Evolutionary conservation across 2,329 filamentous ascomycete genomes (phyloP).

Genomic region (Penicillium concentricum): DNA sequence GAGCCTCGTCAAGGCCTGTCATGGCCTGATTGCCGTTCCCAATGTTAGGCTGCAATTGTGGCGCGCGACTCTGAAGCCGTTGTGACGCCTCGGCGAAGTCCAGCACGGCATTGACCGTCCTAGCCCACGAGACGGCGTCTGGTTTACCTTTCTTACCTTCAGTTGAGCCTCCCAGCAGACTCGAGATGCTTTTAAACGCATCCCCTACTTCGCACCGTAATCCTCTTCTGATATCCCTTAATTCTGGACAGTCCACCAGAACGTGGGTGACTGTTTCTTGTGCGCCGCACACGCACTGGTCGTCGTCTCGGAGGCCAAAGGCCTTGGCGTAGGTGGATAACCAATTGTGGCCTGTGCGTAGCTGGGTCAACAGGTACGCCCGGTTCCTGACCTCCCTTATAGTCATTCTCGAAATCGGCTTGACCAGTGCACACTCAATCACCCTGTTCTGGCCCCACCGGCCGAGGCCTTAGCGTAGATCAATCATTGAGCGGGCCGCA

Average conservation of each 20-base stretch:
- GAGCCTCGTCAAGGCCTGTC: conserved; percentile 21
- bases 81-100: not conserved
- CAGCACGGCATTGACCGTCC: not conserved
- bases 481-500: too few species aligned
- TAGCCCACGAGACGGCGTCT: not conserved
- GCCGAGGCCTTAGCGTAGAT: too few species aligned
- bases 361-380: too few species aligned
- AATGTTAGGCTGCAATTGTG: not conserved
- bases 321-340: too few species aligned
- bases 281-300: not conserved
- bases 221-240: too few species aligned
- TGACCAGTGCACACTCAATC: too few species aligned
- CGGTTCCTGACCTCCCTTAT: too few species aligned
- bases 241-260: conserved; percentile 1
- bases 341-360: too few species aligned
- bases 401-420: too few species aligned
- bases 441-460: too few species aligned
- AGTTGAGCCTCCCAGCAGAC: conserved; percentile 10
- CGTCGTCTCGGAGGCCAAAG: too few species aligned
- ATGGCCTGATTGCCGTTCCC: conserved; percentile 12
- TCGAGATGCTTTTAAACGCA: conserved; percentile 2
- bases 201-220: conserved; percentile 3
- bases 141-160: conserved; percentile 7
- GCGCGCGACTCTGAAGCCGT: conserved; percentile 11
- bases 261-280: conserved; percentile 1